Evolutionary conservation across 1,284 basidiomycete genomes (phyloP).

Genomic region (Boletus sp.): DNA sequence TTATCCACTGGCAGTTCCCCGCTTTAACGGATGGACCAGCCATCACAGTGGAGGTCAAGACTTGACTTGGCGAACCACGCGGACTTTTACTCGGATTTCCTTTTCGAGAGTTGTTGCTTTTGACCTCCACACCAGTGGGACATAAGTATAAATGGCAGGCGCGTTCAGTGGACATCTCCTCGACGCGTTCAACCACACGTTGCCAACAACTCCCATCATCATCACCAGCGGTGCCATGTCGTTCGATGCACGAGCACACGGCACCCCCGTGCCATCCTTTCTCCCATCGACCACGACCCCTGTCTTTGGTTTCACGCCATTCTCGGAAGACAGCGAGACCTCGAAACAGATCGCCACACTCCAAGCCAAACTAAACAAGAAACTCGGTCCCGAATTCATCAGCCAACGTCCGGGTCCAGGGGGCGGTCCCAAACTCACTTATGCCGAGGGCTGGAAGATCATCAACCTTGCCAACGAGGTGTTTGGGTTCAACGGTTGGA

Average conservation of each 20-base stretch:
- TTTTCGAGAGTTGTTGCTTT: constrained; percentile 3
- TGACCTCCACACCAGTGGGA: constrained; percentile 17
- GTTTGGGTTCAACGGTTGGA: constrained; percentile 99
- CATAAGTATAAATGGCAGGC: too few species aligned
- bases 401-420: constrained; percentile 89
- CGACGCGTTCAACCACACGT: constrained; percentile 27
- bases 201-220: constrained; percentile 33
- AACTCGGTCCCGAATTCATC: constrained; percentile 93
- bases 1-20: too few species aligned
- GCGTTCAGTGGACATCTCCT: constrained; percentile 39
- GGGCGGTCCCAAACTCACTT: constrained; percentile 87
- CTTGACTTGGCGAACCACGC: too few species aligned
- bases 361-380: constrained; percentile 84
- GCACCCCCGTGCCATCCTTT: constrained; percentile 26
- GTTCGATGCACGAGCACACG: constrained; percentile 61
- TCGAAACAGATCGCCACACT: constrained; percentile 64
- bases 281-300: constrained; percentile 1
- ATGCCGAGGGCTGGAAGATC: constrained; percentile 97
- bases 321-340: constrained; percentile 59
- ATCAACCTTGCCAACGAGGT: constrained; percentile 98
- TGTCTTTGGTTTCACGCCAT: constrained; percentile 24
- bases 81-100: not conserved
- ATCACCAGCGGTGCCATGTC: constrained; percentile 58
- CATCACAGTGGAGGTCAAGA: too few species aligned
- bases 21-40: too few species aligned